These are phyloP conservation scores for Trichoderma hamatum DNA, from an alignment of 2,329 filamentous ascomycete genomes.

Conservation along the genomic window DNA sequence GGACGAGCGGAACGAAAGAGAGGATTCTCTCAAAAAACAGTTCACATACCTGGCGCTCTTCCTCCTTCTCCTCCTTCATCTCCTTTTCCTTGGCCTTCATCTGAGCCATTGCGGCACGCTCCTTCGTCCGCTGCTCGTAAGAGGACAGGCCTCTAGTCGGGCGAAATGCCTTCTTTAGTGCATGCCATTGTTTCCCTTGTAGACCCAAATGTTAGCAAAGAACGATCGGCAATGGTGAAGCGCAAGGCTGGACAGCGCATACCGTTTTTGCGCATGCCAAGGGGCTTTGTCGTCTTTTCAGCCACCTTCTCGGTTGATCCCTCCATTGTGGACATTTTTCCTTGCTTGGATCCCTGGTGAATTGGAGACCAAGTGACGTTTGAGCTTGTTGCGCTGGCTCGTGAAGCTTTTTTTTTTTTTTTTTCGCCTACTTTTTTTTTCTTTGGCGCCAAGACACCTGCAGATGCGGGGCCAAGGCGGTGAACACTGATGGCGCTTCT, in stretches of 20 bases:
- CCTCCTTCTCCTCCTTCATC: slow-evolving; percentile 93
- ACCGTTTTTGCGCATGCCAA: slow-evolving; percentile 86
- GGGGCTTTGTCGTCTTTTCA: slow-evolving; percentile 44
- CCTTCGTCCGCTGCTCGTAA: slow-evolving; percentile 74
- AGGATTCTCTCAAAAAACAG: not conserved
- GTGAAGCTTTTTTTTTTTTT: slow-evolving; percentile 23
- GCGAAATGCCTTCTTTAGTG: slow-evolving; percentile 80
- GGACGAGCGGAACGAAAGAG: not conserved
- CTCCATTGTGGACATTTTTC: slow-evolving; percentile 17
- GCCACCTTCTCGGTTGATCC: slow-evolving; percentile 38
- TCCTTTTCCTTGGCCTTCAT: slow-evolving; percentile 93
- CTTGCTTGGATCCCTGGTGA: not conserved
- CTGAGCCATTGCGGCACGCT: slow-evolving; percentile 70
- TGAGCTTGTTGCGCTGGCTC: slow-evolving; percentile 1
- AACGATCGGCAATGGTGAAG: not conserved
- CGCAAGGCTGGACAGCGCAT: slow-evolving; percentile 34
- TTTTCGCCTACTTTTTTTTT: not conserved
- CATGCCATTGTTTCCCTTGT: slow-evolving; percentile 93
- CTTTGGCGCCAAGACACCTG: slow-evolving; percentile 1
- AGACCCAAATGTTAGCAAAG: not conserved
- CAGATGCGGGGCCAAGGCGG: slow-evolving; percentile 20
- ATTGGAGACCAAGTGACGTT: slow-evolving; percentile 4
- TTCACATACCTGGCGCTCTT: slow-evolving; percentile 71
- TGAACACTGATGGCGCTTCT: not conserved
- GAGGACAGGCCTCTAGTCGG: slow-evolving; percentile 76